Base-by-base conservation (phyloP, 2,329 filamentous ascomycete genomes). In the Botrytis elliptica region DNA sequence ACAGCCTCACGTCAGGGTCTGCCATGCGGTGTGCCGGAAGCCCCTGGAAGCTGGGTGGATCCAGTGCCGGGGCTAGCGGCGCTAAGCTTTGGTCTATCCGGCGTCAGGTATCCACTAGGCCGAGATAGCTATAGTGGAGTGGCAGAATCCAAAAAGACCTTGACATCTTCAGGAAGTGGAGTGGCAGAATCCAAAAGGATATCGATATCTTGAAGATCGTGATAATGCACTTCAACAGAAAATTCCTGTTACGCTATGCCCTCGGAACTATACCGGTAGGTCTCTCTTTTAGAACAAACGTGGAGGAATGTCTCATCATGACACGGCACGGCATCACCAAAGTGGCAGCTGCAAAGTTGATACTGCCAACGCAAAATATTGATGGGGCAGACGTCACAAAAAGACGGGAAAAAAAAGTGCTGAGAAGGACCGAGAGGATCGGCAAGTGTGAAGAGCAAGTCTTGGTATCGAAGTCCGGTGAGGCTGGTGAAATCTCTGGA, bases 301-400 rank as follows among this genome's bases (percentile, higher is more conserved):
- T 40, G 65, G 65, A 67, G 52, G 46, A 55, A 67, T 67, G 65
- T 67, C 65, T 67, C 52, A 67, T 55, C 22, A 55, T 55, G 36
- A 55, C 46, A 67, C 46, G 36, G 46, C 36, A 40, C 46, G 36
- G 66, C 40, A 65, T 44, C 18, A 7, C n/a, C 62, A 44, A 33
- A 68, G 52, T 38, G 38, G 33, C 46, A 55, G 65, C 65, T 67
- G 65, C n/a, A 67, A 29, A 40, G 10, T 25, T 40, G 46, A 55
- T 55, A n/a, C 25, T 29, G 65, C 65, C 65, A 67, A 22, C 22
- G 65, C 46, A 67, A 49, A 67, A 55, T 29, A 67, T 55, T 55
- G 65, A 67, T 40, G 65, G 65, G 65, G 65, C 46, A 40, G 46
- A 38, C 10, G 25, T 25, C n/a, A 44, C 20, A 16, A 40, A 67